These are phyloP conservation scores for Zasmidium citrigriseum DNA, from an alignment of 2,329 filamentous ascomycete genomes.

Conservation along the genomic window DNA sequence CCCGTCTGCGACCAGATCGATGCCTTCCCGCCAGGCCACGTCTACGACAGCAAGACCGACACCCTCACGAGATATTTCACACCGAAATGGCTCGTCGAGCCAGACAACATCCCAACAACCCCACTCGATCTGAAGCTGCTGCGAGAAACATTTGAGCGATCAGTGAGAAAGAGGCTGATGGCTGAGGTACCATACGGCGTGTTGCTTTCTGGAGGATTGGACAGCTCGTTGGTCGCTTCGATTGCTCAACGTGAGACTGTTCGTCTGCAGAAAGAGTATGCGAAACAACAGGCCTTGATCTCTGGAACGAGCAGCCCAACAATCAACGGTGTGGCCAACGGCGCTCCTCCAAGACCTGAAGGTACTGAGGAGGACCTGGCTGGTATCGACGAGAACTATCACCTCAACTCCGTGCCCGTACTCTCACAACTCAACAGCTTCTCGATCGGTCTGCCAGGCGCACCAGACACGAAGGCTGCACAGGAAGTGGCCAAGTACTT, in stretches of 20 bases:
- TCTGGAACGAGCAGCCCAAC: conserved; percentile 32
- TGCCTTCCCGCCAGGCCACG: conserved; percentile 89
- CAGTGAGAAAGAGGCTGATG: conserved; percentile 96
- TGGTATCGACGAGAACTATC: conserved; percentile 90
- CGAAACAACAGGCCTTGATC: conserved; percentile 42
- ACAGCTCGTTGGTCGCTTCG: conserved; percentile 91
- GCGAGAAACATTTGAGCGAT: conserved; percentile 79
- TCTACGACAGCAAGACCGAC: conserved; percentile 93
- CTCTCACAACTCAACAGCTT: conserved; percentile 97
- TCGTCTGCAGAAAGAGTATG: conserved; percentile 53
- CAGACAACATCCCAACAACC: conserved; percentile 71
- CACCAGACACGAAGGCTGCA: conserved; percentile 89
- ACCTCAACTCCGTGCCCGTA: conserved; percentile 84
- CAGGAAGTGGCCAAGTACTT: conserved; percentile 94
- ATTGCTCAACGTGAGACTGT: conserved; percentile 93
- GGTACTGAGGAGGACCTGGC: conserved; percentile 70
- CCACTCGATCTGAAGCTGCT: conserved; percentile 83
- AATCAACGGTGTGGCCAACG: conserved; percentile 39
- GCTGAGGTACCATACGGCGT: conserved; percentile 98
- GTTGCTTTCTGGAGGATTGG: conserved; percentile 88
- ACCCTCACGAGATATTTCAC: conserved; percentile 85
- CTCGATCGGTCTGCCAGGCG: conserved; percentile 91
- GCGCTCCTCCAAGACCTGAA: conserved; percentile 51
- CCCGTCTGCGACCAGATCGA: conserved; percentile 94
- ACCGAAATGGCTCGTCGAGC: conserved; percentile 85